These are phyloP conservation scores for Salvia splendens DNA, from an alignment of 257 asterid genomes.

Conservation along the genomic window DNA sequence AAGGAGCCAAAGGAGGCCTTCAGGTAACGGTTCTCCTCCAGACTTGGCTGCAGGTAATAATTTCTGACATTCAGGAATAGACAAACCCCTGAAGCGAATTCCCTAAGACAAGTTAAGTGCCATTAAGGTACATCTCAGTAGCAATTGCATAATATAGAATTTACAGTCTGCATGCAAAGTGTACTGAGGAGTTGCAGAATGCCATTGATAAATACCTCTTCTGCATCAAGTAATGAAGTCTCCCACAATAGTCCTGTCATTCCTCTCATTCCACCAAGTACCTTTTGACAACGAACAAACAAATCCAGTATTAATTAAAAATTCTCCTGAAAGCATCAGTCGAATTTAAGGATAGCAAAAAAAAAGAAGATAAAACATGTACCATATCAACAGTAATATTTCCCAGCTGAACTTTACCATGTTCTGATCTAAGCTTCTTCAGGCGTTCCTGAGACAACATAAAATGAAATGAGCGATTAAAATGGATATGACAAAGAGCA, in stretches of 20 bases:
- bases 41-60: constrained; percentile 83
- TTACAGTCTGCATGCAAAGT: not conserved
- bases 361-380: constrained; percentile 21
- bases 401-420: constrained; percentile 86
- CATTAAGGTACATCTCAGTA: constrained; percentile 10
- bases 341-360: no score
- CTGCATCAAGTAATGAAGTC: constrained; percentile 95
- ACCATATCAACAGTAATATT: constrained; percentile 93
- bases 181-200: not conserved
- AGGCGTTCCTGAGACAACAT: constrained; percentile 64
- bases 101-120: constrained; percentile 56
- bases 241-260: constrained; percentile 99
- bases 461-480: constrained; percentile 4
- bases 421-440: constrained; percentile 70
- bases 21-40: constrained; percentile 98
- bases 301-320: constrained; percentile 20
- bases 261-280: constrained; percentile 99
- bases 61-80: constrained; percentile 97
- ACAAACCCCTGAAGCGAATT: constrained; percentile 92
- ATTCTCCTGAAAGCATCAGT: not conserved
- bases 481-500: constrained; percentile 2
- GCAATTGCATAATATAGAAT: not conserved
- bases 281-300: constrained; percentile 47
- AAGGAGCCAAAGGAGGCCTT: constrained; percentile 99
- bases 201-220: constrained; percentile 58